Conservation (phyloP, 805 yeast genomes). For the Candida dajiaensis region DNA sequence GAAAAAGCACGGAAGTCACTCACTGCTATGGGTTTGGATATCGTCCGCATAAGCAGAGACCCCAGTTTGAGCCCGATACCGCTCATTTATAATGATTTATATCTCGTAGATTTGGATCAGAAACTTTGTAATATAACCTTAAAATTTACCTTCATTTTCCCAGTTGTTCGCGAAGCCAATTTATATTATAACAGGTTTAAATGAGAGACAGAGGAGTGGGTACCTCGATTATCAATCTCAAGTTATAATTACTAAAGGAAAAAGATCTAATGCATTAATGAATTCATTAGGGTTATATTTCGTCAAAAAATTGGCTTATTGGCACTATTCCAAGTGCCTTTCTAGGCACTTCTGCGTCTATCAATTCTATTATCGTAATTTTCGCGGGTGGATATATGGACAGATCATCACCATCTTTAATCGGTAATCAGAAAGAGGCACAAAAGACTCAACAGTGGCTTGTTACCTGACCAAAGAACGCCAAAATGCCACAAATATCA, state of each 20-base stretch:
- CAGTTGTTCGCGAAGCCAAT: neutral
- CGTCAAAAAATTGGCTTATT: too few species aligned
- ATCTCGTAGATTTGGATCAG: neutral
- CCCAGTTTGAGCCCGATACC: constrained; percentile 70
- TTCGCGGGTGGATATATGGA: neutral
- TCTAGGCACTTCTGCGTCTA: too few species aligned
- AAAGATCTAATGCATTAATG: too few species aligned
- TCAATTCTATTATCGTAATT: too few species aligned
- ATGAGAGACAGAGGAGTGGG: too few species aligned
- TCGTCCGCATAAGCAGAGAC: constrained; percentile 62
- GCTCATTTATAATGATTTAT: constrained; percentile 44
- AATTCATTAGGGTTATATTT: too few species aligned
- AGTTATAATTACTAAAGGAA: too few species aligned
- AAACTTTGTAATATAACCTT: too few species aligned
- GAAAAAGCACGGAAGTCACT: constrained; percentile 10
- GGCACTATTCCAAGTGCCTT: too few species aligned
- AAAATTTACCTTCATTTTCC: neutral
- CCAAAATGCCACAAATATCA: constrained; percentile 10
- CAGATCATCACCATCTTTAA: neutral
- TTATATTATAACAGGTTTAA: too few species aligned
- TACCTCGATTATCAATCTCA: too few species aligned
- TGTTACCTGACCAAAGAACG: neutral
- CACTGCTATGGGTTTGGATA: constrained; percentile 74
- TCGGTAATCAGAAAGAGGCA: too few species aligned
- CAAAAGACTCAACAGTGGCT: neutral